A percentile compares a stretch with the other conserved stretches of the same genome.
Conservation (phyloP, 257 asterid species). For the Fraxinus anomala region DNA sequence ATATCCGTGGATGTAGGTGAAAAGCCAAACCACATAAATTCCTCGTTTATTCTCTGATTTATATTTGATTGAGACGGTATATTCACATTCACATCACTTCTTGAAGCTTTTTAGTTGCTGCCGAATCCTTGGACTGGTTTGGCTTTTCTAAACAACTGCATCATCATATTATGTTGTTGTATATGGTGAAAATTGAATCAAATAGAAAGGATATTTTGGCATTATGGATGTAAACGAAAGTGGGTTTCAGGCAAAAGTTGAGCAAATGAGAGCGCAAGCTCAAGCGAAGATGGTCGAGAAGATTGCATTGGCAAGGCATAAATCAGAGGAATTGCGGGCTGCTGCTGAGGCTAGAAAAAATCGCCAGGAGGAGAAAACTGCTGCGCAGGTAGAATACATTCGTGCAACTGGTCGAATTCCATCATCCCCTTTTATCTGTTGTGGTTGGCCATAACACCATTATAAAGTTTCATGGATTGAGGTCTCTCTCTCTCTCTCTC, state of each 20-base stretch:
- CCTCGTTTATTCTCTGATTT: too few species aligned
- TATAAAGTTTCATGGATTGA: background rate
- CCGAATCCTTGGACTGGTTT: too few species aligned
- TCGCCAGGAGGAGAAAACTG: conserved; percentile 65
- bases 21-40: too few species aligned
- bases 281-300: conserved; percentile 88
- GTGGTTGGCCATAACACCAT: conserved; percentile 66
- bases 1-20: too few species aligned
- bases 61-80: too few species aligned
- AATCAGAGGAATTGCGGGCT: conserved; percentile 72
- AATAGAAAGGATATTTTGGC: background rate
- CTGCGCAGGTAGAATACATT: conserved; percentile 73
- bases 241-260: conserved; percentile 54
- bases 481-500: background rate
- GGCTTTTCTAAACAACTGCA: too few species aligned
- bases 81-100: too few species aligned
- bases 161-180: too few species aligned
- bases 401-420: conserved; percentile 88
- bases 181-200: too few species aligned
- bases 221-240: background rate
- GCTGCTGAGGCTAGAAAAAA: conserved; percentile 70
- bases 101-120: too few species aligned
- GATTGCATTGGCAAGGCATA: conserved; percentile 83
- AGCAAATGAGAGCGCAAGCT: conserved; percentile 82
- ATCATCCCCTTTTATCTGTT: conserved; percentile 62